Evolutionary conservation across 345 rosid species (phyloP), one percentile per base, ranked within the genome.

Genomic region (Euphorbia lathyris): DNA sequence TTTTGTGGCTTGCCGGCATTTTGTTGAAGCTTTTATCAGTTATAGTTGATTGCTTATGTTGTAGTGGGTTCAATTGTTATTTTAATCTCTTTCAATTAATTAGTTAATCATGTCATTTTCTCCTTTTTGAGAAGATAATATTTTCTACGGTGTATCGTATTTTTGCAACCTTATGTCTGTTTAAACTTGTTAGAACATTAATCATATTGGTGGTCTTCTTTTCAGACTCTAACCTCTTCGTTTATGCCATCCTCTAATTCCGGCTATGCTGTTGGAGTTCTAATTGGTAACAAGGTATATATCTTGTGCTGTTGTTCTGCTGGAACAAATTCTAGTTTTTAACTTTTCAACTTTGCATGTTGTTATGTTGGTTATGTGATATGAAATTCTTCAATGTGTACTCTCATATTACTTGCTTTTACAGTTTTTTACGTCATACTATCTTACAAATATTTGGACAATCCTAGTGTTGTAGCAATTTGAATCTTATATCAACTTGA

Each of bases 221-320:
- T 74, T 32, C 77, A 94, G 97, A 88, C 88, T 45, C 80, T 94
- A 79, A 59, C 74, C 19, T 67, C 93, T 50, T 77, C 79, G 9
- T 90, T 96, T 94, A 66, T 57, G 59, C 82, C 83, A 6, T 78
- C 85, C 50, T 77, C 22, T 22, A 66, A 76, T n/a, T 66, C 75
- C 62, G 86, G 90, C 63, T 81, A 83, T 85, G 90, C 93, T 30
- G 80, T 88, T 79, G 98, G 96, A 34, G 80, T 89, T 80, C 86
- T 94, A 36, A 76, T 77, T 8, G 95, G 89, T 67, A 84, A 87
- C 78, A 80, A 91, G 97, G 98, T 91, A 82, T 60, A 62, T 71
- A 20, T 26, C 63, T 65, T 67, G 43, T 53, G 20, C 45, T 29
- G 65, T 63, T 51, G 26, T 36, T 69, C 25, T 45, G 40, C 7